Conservation (phyloP, 441 rosid genomes). For the Hura crepitans region DNA sequence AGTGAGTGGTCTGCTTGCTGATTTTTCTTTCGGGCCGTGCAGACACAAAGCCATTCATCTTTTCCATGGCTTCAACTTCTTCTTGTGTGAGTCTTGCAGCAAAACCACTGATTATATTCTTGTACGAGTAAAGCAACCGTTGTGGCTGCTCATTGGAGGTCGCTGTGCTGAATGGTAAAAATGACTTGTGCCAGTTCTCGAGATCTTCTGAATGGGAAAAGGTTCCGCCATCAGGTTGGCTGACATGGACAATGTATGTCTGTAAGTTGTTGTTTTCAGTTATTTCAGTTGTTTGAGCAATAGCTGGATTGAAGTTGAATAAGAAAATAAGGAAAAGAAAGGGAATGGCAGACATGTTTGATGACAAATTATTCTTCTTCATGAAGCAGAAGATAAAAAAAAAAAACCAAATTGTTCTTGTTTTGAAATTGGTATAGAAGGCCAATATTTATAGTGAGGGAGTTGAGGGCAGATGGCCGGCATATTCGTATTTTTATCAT, state of each 20-base stretch:
- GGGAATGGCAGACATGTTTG: constrained; percentile 11
- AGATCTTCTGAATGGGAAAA: constrained; percentile 22
- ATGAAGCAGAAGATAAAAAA: constrained; percentile 7
- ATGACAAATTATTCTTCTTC: not conserved
- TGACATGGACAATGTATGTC: constrained; percentile 31
- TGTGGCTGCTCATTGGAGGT: constrained; percentile 20
- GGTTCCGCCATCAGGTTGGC: constrained; percentile 17
- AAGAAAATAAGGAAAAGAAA: constrained; percentile 17
- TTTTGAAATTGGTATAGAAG: not conserved
- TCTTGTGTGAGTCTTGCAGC: constrained; percentile 32
- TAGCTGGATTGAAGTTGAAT: constrained; percentile 9
- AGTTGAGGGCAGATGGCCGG: constrained; percentile 14
- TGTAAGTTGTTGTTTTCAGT: constrained; percentile 13
- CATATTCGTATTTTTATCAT: constrained; percentile 14
- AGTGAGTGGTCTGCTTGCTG: constrained; percentile 27
- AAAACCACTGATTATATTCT: constrained; percentile 34
- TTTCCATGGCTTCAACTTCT: constrained; percentile 34
- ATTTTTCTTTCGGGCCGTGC: constrained; percentile 30
- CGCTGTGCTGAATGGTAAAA: constrained; percentile 19
- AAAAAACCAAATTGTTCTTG: not conserved
- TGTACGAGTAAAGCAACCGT: constrained; percentile 33
- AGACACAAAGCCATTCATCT: constrained; percentile 30
- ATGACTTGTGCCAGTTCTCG: constrained; percentile 25
- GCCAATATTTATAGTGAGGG: constrained; percentile 1
- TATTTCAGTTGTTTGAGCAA: constrained; percentile 15